Conservation (phyloP, 148 eudicot species). For the Polygonum maritimum region DNA sequence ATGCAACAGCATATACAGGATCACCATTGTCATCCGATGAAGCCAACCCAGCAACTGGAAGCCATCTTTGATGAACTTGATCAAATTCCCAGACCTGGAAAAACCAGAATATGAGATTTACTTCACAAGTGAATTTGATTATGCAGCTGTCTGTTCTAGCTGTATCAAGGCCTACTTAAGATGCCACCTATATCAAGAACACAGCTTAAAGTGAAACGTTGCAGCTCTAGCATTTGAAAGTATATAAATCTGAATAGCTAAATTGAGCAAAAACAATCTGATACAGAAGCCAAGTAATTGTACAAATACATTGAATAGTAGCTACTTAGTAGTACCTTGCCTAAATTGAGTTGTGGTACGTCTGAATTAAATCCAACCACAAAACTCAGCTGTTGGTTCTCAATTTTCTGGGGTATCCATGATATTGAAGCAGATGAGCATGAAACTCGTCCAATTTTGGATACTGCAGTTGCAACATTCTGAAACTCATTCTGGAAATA, state of each 20-base stretch:
- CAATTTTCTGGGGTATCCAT: slow-evolving; percentile 74
- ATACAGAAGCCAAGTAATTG: not conserved
- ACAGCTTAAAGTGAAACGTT: not conserved
- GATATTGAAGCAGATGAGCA: slow-evolving; percentile 75
- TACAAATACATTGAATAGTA: not conserved
- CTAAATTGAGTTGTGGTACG: slow-evolving; percentile 51
- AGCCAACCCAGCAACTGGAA: slow-evolving; percentile 92
- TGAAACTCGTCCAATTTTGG: slow-evolving; percentile 64
- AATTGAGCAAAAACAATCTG: no score
- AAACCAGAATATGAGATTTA: slow-evolving; percentile 22
- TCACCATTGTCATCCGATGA: slow-evolving; percentile 51
- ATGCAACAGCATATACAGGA: slow-evolving; percentile 73
- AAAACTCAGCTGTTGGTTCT: slow-evolving; percentile 73
- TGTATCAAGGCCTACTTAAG: not conserved
- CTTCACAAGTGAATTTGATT: slow-evolving; percentile 11
- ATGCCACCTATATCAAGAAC: not conserved
- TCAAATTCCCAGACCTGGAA: slow-evolving; percentile 97
- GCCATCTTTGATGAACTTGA: slow-evolving; percentile 94
- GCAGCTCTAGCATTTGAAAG: not conserved
- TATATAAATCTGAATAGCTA: not conserved
- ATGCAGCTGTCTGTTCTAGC: not conserved
- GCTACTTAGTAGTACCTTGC: slow-evolving; percentile 38
- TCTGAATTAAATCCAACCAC: slow-evolving; percentile 77
- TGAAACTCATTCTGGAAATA: slow-evolving; percentile 74
- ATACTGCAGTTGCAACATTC: slow-evolving; percentile 68